These are phyloP conservation scores for Suillus bovinus DNA, from an alignment of 768 basidiomycete species.

Conservation along the genomic window DNA sequence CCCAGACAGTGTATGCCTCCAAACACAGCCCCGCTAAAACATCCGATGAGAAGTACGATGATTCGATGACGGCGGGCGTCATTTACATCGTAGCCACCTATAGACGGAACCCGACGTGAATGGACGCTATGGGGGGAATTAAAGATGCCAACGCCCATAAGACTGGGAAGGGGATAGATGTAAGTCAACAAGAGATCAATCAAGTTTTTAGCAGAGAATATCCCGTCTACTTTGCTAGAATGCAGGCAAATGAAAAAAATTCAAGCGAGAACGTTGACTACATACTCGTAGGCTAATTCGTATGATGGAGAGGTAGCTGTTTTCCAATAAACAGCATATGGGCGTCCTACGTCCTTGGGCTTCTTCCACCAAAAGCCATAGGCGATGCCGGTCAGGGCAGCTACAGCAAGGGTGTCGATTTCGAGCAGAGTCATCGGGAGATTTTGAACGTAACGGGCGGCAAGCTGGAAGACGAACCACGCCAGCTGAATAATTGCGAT, in stretches of 20 bases:
- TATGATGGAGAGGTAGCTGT: neutral
- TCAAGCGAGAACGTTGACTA: neutral
- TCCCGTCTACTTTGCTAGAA: neutral
- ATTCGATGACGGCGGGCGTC: neutral
- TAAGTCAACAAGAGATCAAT: neutral
- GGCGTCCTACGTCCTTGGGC: slow-evolving; percentile 33
- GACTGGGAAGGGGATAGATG: neutral
- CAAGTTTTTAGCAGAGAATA: neutral
- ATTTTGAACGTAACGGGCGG: slow-evolving; percentile 22
- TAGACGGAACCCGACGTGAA: neutral
- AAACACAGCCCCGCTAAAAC: slow-evolving; percentile 19
- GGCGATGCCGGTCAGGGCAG: slow-evolving; percentile 28
- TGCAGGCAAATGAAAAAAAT: neutral
- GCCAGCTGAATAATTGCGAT: slow-evolving; percentile 34
- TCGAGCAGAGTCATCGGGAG: slow-evolving; percentile 39
- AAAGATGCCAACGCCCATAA: neutral
- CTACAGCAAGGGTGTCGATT: slow-evolving; percentile 37
- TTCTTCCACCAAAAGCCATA: slow-evolving; percentile 43
- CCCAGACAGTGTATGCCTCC: slow-evolving; percentile 29
- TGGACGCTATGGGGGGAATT: neutral
- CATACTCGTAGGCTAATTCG: neutral
- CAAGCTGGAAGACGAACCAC: slow-evolving; percentile 37
- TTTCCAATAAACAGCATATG: slow-evolving; percentile 4
- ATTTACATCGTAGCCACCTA: neutral
- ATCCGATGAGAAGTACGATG: neutral